Base-by-base conservation (phyloP, 2,329 filamentous ascomycete genomes). In the Bipolaris cookei region DNA sequence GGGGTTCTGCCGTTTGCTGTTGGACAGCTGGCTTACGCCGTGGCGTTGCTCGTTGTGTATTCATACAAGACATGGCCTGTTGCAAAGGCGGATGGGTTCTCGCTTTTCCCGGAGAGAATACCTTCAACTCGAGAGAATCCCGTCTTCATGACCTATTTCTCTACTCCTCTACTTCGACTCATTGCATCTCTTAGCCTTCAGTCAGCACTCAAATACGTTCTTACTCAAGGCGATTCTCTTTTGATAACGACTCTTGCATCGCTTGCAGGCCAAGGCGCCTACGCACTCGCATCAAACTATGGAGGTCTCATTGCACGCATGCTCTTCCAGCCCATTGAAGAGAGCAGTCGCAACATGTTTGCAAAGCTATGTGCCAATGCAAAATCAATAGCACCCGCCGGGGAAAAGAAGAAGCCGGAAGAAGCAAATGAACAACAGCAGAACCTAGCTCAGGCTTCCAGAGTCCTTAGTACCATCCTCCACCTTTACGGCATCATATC, bases 141-240 rank as follows among this genome's bases (percentile, higher is more conserved):
- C 6, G 51, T 54, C 42, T 58, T 68, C 16, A 56, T 70, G 28
- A 66, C 56, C 25, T 69, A 71, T 54, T 91, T 97, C 71, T 90
- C 91, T 57, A 80, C 80, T 10, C 84, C 87, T 1, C 86, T 96
- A 1, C 79, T 95, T 25, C 84, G 84, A 14, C 84, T 98, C 3
- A 90, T 90, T 3, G 82, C 84, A n/a, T 96, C 89, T 69, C 86
- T 98, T 75, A 94, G 92, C 78, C 80, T 92, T 6, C 95, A 99
- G 78, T 93, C 91, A 34, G 78, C 92, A 18, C 86, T 98, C 69
- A 99, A 99, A 77, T 94, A 98, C 74, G 74, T 98, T 50, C 85
- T 99, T 50, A 98, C 95, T 0, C 92, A 98, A 78, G 95, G 94
- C 58, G 95, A 99, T 78, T 92, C 92, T 1, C 86, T 98, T 65